Base-by-base conservation (phyloP, 305 asterid species). In the Fraxinus velutina region DNA sequence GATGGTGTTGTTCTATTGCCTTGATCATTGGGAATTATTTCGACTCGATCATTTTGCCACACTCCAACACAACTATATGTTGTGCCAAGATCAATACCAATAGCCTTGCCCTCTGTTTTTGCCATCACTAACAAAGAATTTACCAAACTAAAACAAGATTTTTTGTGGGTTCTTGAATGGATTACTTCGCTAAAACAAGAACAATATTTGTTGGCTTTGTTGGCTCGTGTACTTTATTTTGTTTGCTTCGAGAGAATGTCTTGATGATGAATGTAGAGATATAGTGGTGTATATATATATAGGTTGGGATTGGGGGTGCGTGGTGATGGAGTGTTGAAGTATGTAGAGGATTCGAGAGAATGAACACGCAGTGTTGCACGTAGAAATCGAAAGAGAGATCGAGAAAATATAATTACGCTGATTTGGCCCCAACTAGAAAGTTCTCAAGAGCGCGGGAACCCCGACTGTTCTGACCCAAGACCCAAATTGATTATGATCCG, bases 61-160 rank as follows among this genome's bases (percentile, higher is more conserved):
- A 76, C 79, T 4, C 79, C 79, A 50, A 76, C 79, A 44, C 79
- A 76, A 24, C 79, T 76, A 21, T 76, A 76, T 12, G 79, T 76
- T n/a, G 79, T 76, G 42, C 79, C 79, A 24, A 76, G 68, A 29
- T 76, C 79, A 27, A 76, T 76, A 29, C 79, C 79, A 15, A 76
- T 76, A 6, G 79, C 79, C 36, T 50, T 76, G 2, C 79, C 79
- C 64, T 76, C 79, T 10, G 64, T 27, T 24, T 42, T 42, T 9
- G 70, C 79, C 79, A 76, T 76, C 19, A 66, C 72, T 24, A 19
- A 19, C 72, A 64, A 64, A 4, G n/a, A 64, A 64, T 2, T 24
- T 10, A 8, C 34, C 7, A 6, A 12, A 30, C 75, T 15, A 6
- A 70, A 70, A 68, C 74, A 68, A 68, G 74, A 68, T 68, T 12